A percentile compares a stretch with the other conserved stretches of the same genome.
Evolutionary conservation across 495 filamentous ascomycete species (phyloP).

Genomic region (Ramalina peruviana): DNA sequence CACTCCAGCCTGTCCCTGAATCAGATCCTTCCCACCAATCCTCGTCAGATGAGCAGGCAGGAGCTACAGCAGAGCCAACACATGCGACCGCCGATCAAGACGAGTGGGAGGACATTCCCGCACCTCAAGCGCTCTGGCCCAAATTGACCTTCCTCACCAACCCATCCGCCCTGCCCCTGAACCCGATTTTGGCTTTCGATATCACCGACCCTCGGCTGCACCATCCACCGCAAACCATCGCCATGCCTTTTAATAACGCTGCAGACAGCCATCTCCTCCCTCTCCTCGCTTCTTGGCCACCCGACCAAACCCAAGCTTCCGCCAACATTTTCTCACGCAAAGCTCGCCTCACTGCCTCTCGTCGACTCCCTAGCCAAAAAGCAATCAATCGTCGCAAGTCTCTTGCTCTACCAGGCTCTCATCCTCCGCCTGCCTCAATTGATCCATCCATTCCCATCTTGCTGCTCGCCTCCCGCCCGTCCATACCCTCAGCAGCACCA

Average conservation of each 20-base stretch:
- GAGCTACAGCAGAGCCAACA: background rate
- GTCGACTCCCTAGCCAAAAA: constrained; percentile 65
- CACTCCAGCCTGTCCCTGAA: constrained; percentile 43
- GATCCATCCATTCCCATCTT: constrained; percentile 79
- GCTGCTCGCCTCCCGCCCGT: constrained; percentile 43
- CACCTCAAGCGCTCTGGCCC: constrained; percentile 36
- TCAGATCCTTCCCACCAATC: background rate
- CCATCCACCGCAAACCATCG: constrained; percentile 42
- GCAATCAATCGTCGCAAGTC: constrained; percentile 75
- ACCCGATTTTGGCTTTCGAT: constrained; percentile 57
- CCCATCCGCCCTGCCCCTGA: constrained; percentile 57
- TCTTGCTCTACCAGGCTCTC: constrained; percentile 46
- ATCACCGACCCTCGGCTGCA: constrained; percentile 67
- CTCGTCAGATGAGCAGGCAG: background rate
- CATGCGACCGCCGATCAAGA: background rate
- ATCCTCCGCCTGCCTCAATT: constrained; percentile 40
- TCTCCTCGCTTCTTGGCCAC: constrained; percentile 53
- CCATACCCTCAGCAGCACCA: constrained; percentile 2
- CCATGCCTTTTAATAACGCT: constrained; percentile 20
- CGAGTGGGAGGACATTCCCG: constrained; percentile 15
- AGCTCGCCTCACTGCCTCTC: constrained; percentile 43
- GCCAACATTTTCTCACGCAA: constrained; percentile 55
- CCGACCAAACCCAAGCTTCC: constrained; percentile 42
- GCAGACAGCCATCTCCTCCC: constrained; percentile 38
- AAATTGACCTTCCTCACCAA: constrained; percentile 59